Conservation (phyloP, 1,139 yeast genomes). For the Saccharomyces hybrid region DNA sequence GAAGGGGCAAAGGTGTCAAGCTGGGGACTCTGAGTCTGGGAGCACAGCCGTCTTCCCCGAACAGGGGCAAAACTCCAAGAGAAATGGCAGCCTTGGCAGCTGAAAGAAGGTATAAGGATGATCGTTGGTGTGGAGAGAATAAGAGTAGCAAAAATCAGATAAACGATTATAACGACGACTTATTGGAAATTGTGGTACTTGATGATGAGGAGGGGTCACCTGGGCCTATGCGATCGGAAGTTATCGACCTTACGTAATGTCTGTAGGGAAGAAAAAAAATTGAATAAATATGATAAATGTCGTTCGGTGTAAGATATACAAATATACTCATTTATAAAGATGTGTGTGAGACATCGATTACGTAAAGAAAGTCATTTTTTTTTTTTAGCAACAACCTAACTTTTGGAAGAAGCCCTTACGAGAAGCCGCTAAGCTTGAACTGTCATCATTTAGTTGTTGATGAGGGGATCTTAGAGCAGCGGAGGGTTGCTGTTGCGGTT, state of each 20-base stretch:
- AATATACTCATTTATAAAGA: neutral
- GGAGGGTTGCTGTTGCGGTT: constrained; percentile 25
- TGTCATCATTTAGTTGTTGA: constrained; percentile 23
- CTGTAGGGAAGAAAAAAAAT: neutral
- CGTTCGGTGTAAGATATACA: neutral
- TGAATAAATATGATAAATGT: neutral
- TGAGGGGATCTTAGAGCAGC: constrained; percentile 9
- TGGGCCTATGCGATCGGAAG: neutral
- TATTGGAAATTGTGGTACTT: neutral
- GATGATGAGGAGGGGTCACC: neutral
- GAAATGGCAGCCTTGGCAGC: constrained; percentile 57
- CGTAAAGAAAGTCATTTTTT: neutral
- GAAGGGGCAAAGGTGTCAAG: constrained; percentile 19
- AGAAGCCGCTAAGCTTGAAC: constrained; percentile 21
- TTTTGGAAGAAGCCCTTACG: constrained; percentile 36
- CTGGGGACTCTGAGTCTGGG: neutral
- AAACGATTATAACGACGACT: neutral
- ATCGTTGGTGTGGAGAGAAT: constrained; percentile 43
- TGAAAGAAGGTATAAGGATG: constrained; percentile 49
- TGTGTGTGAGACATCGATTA: neutral
- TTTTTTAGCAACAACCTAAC: constrained; percentile 33
- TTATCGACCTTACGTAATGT: neutral
- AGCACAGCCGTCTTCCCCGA: constrained; percentile 8
- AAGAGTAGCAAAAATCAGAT: neutral
- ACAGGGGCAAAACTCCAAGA: constrained; percentile 28